Base-by-base conservation (phyloP, 371 early-diverging fungal species). In the Apophysomyces trapeziformis region DNA sequence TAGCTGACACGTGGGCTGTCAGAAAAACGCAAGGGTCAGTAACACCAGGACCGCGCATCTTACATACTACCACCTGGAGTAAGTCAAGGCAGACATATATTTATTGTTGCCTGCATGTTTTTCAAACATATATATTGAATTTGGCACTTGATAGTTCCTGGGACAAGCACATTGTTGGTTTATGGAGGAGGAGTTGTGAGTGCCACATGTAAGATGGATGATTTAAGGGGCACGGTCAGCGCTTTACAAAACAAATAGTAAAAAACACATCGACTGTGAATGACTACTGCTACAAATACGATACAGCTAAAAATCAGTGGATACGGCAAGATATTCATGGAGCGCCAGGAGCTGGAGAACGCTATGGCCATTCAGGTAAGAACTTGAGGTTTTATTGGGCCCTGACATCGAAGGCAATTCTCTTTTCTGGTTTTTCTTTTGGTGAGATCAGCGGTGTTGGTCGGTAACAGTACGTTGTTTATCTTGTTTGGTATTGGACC, bases 281-380 rank as follows among this genome's bases (percentile, higher is more conserved):
- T 32, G 54, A 50, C 4, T 50, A 50, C 21, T 50, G 54, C 21
- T 50, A 50, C 54, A 21, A 50, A 21, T 50, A 50, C 21, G 21
- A 50, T 11, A 21, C 21, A 9, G 21, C 2, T 9, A 21, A 9
- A 50, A 50, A 50, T 21, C n/a, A 50, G 9, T 50, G 54, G 54
- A 50, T 7, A 21, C 32, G 3, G 54, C 54, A 50, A 21, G 21
- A 18, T 21, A 16, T 21, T 50, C 21, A 9, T 21, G 7, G n/a
- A 13, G 16, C 54, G 9, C 21, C 21, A n/a, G 54, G 54, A 6
- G 54, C 54, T 18, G 54, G 54, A 5, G 21, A 21, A 18, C 54
- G 54, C 5, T 50, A 50, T 50, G 54, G 54, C 54, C 54, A 50
- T 50, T 50, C 54, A 50, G 54, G 54, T 21, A 50, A 50, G 32